A percentile compares a stretch with the other conserved stretches of the same genome.
Conservation (phyloP, 2,329 filamentous ascomycete species). For the Xylaria sp. region DNA sequence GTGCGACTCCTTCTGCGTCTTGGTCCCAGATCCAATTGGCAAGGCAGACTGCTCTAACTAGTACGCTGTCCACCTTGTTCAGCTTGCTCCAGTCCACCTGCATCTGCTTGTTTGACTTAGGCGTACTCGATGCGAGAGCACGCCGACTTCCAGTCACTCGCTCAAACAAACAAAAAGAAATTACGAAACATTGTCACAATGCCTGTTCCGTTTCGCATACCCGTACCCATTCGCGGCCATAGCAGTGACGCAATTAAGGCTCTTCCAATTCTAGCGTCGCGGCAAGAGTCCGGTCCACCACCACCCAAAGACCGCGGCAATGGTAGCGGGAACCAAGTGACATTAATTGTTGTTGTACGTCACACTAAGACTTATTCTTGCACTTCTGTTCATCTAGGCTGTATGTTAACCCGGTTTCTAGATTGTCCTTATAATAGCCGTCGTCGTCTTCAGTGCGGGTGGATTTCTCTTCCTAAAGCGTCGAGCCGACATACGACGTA, state of each 20-base stretch:
- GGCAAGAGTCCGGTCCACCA: slow-evolving; percentile 5
- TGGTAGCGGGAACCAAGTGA: neutral
- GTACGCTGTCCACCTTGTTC: slow-evolving; percentile 9
- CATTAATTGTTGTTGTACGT: slow-evolving; percentile 34
- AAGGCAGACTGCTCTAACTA: slow-evolving; percentile 9
- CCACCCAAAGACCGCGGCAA: neutral
- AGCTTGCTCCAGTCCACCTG: slow-evolving; percentile 21
- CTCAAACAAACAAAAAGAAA: slow-evolving; percentile 42
- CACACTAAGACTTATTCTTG: neutral
- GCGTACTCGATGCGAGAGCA: slow-evolving; percentile 8
- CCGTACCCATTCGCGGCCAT: slow-evolving; percentile 35
- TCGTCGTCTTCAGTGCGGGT: slow-evolving; percentile 34
- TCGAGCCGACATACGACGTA: slow-evolving; percentile 23
- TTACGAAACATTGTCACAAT: slow-evolving; percentile 30
- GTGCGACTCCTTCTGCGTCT: slow-evolving; percentile 17
- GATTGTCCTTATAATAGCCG: slow-evolving; percentile 40
- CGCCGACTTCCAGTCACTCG: slow-evolving; percentile 32
- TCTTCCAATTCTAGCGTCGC: slow-evolving; percentile 17
- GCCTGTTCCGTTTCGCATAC: slow-evolving; percentile 43
- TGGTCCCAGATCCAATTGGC: slow-evolving; percentile 29
- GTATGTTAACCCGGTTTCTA: slow-evolving; percentile 6
- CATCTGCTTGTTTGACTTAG: slow-evolving; percentile 10
- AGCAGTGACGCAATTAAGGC: slow-evolving; percentile 15
- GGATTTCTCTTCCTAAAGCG: slow-evolving; percentile 33
- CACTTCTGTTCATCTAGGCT: slow-evolving; percentile 17